A percentile compares a stretch with the other conserved stretches of the same genome.
phyloP scores from a whole-genome alignment of 1,139 yeast species.

The Ogataea hybrid region DNA sequence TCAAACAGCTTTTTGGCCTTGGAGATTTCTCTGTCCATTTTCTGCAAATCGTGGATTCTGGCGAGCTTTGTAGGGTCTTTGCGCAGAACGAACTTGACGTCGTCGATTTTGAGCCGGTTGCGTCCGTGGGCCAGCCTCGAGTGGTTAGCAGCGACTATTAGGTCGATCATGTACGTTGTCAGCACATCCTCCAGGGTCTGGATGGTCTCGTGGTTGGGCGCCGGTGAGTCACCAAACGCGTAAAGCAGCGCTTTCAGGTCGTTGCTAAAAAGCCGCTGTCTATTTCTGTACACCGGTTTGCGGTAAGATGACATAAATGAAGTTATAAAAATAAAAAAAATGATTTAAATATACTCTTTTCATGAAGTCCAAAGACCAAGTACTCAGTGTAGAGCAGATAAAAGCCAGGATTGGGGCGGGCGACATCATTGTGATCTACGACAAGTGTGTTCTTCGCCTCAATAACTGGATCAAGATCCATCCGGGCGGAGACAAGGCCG shows the following conservation, averaged over 20 bases:
- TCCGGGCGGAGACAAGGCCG: constrained; percentile 90
- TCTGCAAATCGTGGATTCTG: constrained; percentile 75
- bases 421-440: constrained; percentile 65
- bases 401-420: constrained; percentile 64
- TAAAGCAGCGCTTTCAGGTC: constrained; percentile 69
- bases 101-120: constrained; percentile 75
- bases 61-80: constrained; percentile 83
- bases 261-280: constrained; percentile 46
- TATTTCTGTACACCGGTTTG: constrained; percentile 17
- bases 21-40: constrained; percentile 70
- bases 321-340: neutral
- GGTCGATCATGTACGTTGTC: constrained; percentile 69
- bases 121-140: constrained; percentile 33
- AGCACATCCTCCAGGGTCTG: constrained; percentile 82
- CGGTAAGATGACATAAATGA: constrained; percentile 4
- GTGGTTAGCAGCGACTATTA: constrained; percentile 66
- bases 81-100: constrained; percentile 80
- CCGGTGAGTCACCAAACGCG: constrained; percentile 83
- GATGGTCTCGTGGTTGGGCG: constrained; percentile 74
- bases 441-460: constrained; percentile 58
- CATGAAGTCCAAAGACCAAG: constrained; percentile 1
- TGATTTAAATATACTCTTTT: too few relatives aligned
- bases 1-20: constrained; percentile 84
- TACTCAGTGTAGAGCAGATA: constrained; percentile 36
- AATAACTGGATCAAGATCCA: constrained; percentile 71